Conservation (phyloP, 73 alveolate species). For the Paramecium tetraurelia region DNA sequence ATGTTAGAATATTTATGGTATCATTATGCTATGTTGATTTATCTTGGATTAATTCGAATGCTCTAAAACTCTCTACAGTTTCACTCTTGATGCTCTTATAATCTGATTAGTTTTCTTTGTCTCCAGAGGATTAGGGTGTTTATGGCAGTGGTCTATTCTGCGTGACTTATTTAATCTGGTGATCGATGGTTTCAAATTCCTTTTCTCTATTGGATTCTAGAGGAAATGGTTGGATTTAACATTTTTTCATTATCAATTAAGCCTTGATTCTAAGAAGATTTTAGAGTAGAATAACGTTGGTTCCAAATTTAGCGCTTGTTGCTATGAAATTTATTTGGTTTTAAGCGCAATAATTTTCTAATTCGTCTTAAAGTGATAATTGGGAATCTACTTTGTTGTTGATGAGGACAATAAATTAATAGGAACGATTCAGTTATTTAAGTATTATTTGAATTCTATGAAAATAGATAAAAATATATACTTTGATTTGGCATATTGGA, state of each 20-base stretch:
- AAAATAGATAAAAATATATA: not conserved
- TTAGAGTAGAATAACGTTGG: not conserved
- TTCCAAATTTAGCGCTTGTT: not conserved
- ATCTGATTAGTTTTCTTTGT: not conserved
- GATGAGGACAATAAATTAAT: not conserved
- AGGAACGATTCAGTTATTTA: not conserved
- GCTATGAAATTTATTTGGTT: not conserved
- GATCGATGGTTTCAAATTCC: not conserved
- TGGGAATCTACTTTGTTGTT: not conserved
- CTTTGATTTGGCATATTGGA: not conserved
- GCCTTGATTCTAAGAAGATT: not conserved
- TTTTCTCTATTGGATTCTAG: not conserved
- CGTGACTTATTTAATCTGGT: not conserved
- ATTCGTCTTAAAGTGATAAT: not conserved
- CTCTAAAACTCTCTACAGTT: not conserved
- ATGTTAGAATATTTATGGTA: not conserved
- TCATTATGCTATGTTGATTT: not conserved
- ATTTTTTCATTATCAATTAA: not conserved
- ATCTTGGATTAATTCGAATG: not conserved
- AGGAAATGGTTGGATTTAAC: not conserved
- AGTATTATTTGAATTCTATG: not conserved
- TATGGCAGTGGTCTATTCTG: constrained; percentile 34
- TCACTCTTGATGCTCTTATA: not conserved
- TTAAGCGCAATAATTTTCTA: not conserved
- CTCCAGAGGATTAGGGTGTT: not conserved